Evolutionary conservation across 169 alveolate species (phyloP), one percentile per base, ranked within the genome.

Genomic region (Eimeria maxima): DNA sequence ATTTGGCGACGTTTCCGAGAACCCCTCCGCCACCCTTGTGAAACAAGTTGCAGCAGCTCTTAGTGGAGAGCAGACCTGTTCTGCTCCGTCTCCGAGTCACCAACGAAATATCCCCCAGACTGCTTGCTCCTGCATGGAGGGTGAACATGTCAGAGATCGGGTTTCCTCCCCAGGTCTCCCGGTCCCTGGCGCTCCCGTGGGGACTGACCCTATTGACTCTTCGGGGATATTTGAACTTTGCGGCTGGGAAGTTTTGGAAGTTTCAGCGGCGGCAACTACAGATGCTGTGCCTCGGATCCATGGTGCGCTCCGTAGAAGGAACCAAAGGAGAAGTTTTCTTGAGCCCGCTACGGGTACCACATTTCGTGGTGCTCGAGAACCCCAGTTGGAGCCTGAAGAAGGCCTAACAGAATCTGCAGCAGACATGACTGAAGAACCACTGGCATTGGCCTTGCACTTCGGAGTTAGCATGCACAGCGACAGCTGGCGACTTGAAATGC

Each of bases 211-310:
- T 6, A 44, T 63, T 22, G 74, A 81, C 55, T 5, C 38, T 33
- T n/a, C 42, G 1, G 29, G 33, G 42, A 7, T 18, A 1, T 13
- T 81, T 81, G 73, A 81, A 45, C 69, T 81, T 7, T 81, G 90
- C 29, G 90, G 90, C 47, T 81, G 90, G 90, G 90, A 81, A 47
- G 71, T 81, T 24, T 18, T 81, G 8, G 90, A 81, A 27, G 90
- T 81, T 10, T 81, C 90, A 13, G 90, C 90, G 8, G 90, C 50
- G 57, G 90, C 90, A 55, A 73, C 50, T 0, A 27, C 71, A 14
- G 90, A 50, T 7, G 67, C 90, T 6, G 90, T 50, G 71, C 69
- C 65, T 3, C 90, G 90, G 33, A 81, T 81, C 65, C 90, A 81
- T 18, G 27, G 45, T 53, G 74, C 55, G 33, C 73, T 81, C 71